Evolutionary conservation across 768 basidiomycete genomes (phyloP).

Genomic region (Hortiboletus flavorubellus): DNA sequence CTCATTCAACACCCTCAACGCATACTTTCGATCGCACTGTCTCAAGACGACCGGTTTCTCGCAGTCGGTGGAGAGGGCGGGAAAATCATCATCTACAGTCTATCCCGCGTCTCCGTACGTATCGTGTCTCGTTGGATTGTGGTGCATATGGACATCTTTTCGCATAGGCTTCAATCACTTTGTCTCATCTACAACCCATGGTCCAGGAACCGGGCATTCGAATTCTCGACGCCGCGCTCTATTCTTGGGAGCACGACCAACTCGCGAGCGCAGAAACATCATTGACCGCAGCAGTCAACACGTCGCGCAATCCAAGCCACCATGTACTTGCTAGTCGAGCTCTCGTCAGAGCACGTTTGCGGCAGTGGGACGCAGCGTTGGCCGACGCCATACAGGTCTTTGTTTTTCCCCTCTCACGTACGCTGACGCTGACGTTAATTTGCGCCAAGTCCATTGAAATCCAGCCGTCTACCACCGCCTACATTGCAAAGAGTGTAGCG

Average conservation of each 20-base stretch:
- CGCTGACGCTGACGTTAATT: background rate
- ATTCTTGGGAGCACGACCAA: background rate
- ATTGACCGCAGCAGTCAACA: background rate
- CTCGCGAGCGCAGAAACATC: background rate
- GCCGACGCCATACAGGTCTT: background rate
- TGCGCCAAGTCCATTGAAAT: background rate
- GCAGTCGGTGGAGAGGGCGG: background rate
- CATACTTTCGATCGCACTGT: background rate
- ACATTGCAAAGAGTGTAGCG: background rate
- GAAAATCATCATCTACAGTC: background rate
- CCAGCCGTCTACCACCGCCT: background rate
- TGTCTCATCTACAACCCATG: background rate
- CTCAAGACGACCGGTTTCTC: background rate
- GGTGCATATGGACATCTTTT: background rate
- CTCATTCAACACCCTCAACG: background rate
- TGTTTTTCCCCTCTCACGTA: background rate
- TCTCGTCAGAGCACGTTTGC: background rate
- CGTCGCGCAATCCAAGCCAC: background rate
- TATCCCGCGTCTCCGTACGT: background rate
- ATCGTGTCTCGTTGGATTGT: background rate
- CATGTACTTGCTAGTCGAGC: background rate
- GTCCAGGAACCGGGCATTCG: background rate
- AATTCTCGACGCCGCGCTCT: background rate
- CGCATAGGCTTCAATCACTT: background rate
- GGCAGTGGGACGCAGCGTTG: background rate